A percentile compares a stretch with the other conserved stretches of the same genome.
These are phyloP conservation scores for Lentinula sp. DNA, from an alignment of 768 basidiomycete species.

Conservation along the genomic window DNA sequence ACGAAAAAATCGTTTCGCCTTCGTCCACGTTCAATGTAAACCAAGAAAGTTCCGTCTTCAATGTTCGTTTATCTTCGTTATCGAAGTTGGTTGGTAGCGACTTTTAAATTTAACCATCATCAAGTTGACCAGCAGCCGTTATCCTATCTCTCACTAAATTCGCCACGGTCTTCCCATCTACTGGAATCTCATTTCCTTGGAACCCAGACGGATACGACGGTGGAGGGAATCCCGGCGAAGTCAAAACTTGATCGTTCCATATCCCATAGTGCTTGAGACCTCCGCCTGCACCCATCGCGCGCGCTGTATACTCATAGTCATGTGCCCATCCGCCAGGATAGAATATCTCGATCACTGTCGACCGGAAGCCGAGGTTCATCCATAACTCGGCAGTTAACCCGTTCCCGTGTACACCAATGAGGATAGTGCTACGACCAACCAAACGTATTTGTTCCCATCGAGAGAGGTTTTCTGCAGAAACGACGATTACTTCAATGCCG, in stretches of 20 bases:
- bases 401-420: constrained; percentile 7
- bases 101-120: neutral
- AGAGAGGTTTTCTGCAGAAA: constrained; percentile 76
- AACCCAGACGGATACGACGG: constrained; percentile 83
- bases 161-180: constrained; percentile 68
- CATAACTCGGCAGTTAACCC: constrained; percentile 55
- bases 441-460: constrained; percentile 75
- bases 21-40: neutral
- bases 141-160: neutral
- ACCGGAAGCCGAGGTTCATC: constrained; percentile 82
- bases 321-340: constrained; percentile 78
- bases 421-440: constrained; percentile 70
- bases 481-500: constrained; percentile 86
- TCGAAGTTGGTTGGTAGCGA: too few relatives aligned
- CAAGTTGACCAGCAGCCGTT: neutral
- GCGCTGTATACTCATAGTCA: constrained; percentile 78
- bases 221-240: constrained; percentile 63
- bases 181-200: constrained; percentile 79
- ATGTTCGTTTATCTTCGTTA: too few relatives aligned
- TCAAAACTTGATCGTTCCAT: constrained; percentile 77
- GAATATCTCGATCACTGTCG: constrained; percentile 93
- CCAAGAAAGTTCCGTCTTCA: too few relatives aligned
- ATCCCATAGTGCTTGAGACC: constrained; percentile 80
- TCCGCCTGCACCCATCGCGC: constrained; percentile 47
- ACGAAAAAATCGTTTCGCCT: neutral